Evolutionary conservation across 768 basidiomycete genomes (phyloP).

Genomic region (Aureoboletus auriporus): DNA sequence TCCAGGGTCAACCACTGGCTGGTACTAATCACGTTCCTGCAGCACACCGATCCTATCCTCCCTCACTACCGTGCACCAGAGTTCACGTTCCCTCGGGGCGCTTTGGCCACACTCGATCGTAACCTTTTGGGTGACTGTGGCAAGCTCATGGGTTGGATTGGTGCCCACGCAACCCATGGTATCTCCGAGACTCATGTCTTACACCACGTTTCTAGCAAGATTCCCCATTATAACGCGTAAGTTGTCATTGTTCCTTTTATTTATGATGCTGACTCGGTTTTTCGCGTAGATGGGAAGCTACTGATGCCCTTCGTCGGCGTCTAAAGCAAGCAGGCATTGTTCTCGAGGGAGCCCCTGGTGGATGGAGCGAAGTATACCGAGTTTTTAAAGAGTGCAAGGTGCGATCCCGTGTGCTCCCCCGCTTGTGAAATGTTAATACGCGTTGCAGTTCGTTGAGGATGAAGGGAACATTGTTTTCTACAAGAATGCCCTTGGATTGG

Average conservation of each 20-base stretch:
- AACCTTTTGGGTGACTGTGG: slow-evolving; percentile 76
- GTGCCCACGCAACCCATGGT: slow-evolving; percentile 81
- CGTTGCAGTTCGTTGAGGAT: slow-evolving; percentile 83
- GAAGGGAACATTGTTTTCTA: slow-evolving; percentile 88
- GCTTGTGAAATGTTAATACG: background rate
- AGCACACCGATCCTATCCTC: slow-evolving; percentile 94
- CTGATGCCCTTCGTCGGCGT: slow-evolving; percentile 75
- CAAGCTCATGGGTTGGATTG: slow-evolving; percentile 78
- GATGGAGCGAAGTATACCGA: slow-evolving; percentile 79
- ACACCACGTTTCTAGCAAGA: slow-evolving; percentile 93
- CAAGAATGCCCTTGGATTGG: slow-evolving; percentile 82
- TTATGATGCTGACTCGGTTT: background rate
- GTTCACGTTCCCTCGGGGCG: slow-evolving; percentile 93
- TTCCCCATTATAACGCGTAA: slow-evolving; percentile 89
- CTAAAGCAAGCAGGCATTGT: slow-evolving; percentile 54
- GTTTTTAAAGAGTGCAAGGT: slow-evolving; percentile 79
- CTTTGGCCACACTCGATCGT: slow-evolving; percentile 88
- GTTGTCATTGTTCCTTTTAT: slow-evolving; percentile 10
- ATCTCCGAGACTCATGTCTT: slow-evolving; percentile 92
- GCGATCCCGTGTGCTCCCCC: background rate
- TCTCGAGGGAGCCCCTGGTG: slow-evolving; percentile 68
- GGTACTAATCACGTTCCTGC: slow-evolving; percentile 93
- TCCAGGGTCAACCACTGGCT: slow-evolving; percentile 89
- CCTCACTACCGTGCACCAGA: slow-evolving; percentile 89
- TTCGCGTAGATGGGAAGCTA: slow-evolving; percentile 76